Conservation (phyloP, 164 flowering plant species). For the Tinospora cordifolia region DNA sequence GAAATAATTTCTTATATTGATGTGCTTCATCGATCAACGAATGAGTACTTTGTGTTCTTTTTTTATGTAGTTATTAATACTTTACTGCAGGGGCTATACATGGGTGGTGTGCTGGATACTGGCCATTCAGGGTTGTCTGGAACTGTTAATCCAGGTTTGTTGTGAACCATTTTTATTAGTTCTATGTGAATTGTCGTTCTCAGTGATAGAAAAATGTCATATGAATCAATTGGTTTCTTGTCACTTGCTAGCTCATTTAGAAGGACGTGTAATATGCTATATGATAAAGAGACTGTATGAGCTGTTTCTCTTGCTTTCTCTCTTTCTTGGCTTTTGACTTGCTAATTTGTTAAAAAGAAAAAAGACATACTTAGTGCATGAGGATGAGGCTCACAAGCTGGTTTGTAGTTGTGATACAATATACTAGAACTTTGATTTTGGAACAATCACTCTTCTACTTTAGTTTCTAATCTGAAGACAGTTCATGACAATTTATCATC, state of each 20-base stretch:
- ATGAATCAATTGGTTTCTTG: neutral
- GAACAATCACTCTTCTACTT: neutral
- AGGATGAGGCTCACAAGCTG: neutral
- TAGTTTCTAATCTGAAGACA: neutral
- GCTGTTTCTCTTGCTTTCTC: neutral
- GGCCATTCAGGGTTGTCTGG: slow-evolving; percentile 32
- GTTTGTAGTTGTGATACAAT: neutral
- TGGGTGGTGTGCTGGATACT: slow-evolving; percentile 53
- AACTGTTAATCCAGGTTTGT: slow-evolving; percentile 57
- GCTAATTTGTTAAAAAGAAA: neutral
- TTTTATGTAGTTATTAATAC: slow-evolving; percentile 3
- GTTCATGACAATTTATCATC: neutral
- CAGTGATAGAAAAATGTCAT: neutral
- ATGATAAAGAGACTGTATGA: neutral
- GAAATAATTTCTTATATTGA: neutral
- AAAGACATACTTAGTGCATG: no score
- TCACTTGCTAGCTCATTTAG: neutral
- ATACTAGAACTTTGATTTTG: neutral
- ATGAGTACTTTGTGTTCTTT: neutral
- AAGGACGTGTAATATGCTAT: neutral
- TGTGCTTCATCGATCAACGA: neutral
- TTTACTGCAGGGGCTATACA: slow-evolving; percentile 51
- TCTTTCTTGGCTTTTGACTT: neutral
- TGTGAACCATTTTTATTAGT: neutral
- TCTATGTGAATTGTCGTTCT: neutral